Percentiles rank a stretch among this genome's conserved stretches.
Evolutionary conservation across 441 rosid species (phyloP).

Genomic region (Lepidium campestre): DNA sequence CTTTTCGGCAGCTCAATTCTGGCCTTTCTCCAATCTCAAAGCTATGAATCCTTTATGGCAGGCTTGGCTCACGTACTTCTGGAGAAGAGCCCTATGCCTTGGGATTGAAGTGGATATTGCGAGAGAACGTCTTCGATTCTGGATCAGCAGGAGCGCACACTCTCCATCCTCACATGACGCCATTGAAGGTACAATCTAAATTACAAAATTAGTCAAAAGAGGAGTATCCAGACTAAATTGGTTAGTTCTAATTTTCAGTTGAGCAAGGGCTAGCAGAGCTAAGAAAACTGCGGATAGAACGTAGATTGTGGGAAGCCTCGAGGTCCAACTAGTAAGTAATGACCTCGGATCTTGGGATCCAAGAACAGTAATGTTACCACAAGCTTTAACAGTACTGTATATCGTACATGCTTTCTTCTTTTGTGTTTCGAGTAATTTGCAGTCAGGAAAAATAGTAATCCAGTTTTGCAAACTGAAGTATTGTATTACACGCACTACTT

Average conservation of each 20-base stretch:
- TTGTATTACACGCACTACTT: conserved; percentile 11
- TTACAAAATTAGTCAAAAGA: not conserved
- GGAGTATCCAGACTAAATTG: not conserved
- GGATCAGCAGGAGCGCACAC: conserved; percentile 62
- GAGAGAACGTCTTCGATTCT: conserved; percentile 52
- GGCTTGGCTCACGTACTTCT: conserved; percentile 84
- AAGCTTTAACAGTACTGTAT: conserved; percentile 16
- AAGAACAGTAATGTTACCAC: conserved; percentile 14
- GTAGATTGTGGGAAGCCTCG: conserved; percentile 47
- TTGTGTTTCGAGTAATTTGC: conserved; percentile 14
- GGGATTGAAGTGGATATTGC: conserved; percentile 57
- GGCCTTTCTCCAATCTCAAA: not conserved
- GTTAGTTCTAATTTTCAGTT: conserved; percentile 25
- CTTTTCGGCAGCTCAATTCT: not conserved
- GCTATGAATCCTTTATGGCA: conserved; percentile 16
- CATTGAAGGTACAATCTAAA: conserved; percentile 42
- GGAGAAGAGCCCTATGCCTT: conserved; percentile 66
- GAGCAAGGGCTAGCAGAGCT: conserved; percentile 48
- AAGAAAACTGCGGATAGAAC: conserved; percentile 42
- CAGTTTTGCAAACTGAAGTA: conserved; percentile 24
- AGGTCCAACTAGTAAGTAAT: conserved; percentile 29
- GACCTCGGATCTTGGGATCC: not conserved
- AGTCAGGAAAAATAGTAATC: conserved; percentile 16
- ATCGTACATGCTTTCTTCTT: conserved; percentile 3
- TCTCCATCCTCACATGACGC: conserved; percentile 66